These are phyloP conservation scores for Wickerhamomyces ciferrii DNA, from an alignment of 805 yeast species.

Conservation along the genomic window DNA sequence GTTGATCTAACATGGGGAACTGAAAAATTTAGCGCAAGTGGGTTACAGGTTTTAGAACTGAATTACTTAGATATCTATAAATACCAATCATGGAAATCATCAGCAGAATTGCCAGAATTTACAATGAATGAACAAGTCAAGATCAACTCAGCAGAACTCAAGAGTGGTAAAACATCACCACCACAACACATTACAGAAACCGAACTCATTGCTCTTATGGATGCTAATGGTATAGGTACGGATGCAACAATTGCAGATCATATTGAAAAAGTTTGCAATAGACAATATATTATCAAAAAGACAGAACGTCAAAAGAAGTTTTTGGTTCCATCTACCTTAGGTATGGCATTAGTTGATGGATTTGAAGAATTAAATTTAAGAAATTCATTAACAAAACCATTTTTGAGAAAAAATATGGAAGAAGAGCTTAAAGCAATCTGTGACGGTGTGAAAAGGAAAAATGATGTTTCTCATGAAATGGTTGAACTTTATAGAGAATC, in stretches of 20 bases:
- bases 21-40: slow-evolving; percentile 69
- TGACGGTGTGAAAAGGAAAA: slow-evolving; percentile 50
- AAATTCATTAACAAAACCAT: slow-evolving; percentile 86
- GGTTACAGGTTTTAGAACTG: slow-evolving; percentile 63
- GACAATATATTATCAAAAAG: slow-evolving; percentile 61
- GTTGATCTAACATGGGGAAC: slow-evolving; percentile 70
- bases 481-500: slow-evolving; percentile 58
- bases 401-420: slow-evolving; percentile 75
- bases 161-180: slow-evolving; percentile 73
- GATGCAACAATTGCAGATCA: slow-evolving; percentile 99
- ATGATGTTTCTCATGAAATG: slow-evolving; percentile 50
- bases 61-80: slow-evolving; percentile 80
- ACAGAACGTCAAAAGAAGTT: slow-evolving; percentile 30
- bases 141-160: slow-evolving; percentile 53
- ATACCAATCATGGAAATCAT: slow-evolving; percentile 72
- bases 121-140: slow-evolving; percentile 48
- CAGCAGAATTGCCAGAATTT: slow-evolving; percentile 61
- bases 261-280: slow-evolving; percentile 66
- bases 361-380: slow-evolving; percentile 70
- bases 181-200: slow-evolving; percentile 87
- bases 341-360: slow-evolving; percentile 84
- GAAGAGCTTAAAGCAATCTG: slow-evolving; percentile 60
- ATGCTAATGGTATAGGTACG: slow-evolving; percentile 95
- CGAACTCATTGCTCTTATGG: slow-evolving; percentile 90
- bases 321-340: slow-evolving; percentile 76